Base-by-base conservation (phyloP, 2,329 filamentous ascomycete genomes). In the Penicillium rolfsii region DNA sequence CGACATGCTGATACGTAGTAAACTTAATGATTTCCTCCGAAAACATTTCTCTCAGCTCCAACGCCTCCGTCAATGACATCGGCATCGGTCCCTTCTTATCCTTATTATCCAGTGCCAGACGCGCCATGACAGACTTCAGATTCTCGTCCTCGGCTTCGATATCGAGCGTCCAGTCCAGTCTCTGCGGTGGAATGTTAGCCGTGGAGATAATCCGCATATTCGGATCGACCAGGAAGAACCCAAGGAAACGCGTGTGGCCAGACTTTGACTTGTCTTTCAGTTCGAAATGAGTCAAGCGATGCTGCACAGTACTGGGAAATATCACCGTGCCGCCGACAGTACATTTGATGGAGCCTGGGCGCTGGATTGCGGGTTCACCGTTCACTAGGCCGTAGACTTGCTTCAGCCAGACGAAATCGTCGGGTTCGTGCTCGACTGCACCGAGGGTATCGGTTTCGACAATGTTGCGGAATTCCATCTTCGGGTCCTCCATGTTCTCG, bases 181-280 rank as follows among this genome's bases (percentile, higher is more conserved):
- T 80, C 69, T 85, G 84, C 1, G 82, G 82, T 3, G 83, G 82
- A 0, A 85, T 77, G 60, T 85, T 83, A 0, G 78, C 77, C 0
- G 81, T 85, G 4, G 77, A 86, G 24, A 85, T 77, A 53, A 89
- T 80, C 12, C 81, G 80, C 9, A 77, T 73, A 41, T 81, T 73
- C 0, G 87, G 86, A 64, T 89, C 86, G 2, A 89, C 80, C 4
- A 89, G 79, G 70, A 82, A 87, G 40, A 89, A 77, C 0, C 81
- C 82, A 0, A 89, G 69, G 50, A 85, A 80, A 59, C 83, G 82
- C 7, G 81, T 74, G 62, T 85, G 80, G 0, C 86, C 86, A 0
- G 82, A 80, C 63, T 80, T 82, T 0, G 79, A 80, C 1, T 70
- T 71, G 64, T 89, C 83, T 45, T 72, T 67, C 14, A 87, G 77